phyloP scores from a whole-genome alignment of 139 green algal genomes.

The Dunaliella sp. region DNA sequence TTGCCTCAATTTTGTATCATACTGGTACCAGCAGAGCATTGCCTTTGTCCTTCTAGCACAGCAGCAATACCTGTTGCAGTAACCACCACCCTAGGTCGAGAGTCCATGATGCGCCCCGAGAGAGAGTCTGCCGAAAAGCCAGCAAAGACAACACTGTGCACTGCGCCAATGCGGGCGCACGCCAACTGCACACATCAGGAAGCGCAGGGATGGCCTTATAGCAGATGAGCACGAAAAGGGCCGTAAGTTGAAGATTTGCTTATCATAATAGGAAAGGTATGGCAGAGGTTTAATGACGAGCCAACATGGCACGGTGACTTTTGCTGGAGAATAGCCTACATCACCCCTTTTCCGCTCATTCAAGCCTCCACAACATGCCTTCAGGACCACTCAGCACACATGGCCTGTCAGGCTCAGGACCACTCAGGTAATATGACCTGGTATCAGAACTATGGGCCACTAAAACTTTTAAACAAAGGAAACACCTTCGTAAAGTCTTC shows the following conservation, averaged over 20 bases:
- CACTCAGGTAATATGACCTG: no score
- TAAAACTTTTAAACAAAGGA: no score
- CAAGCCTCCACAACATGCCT: no score
- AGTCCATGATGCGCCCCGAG: slow-evolving; percentile 50
- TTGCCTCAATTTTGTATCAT: no score
- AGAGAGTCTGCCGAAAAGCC: slow-evolving; percentile 91
- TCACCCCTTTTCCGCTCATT: no score
- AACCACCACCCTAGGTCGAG: slow-evolving; percentile 61
- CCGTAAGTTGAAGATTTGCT: neutral
- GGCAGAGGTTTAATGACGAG: neutral
- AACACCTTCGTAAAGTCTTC: no score
- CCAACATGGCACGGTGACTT: neutral
- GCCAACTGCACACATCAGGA: slow-evolving; percentile 79
- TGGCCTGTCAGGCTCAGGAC: no score
- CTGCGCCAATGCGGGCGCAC: slow-evolving; percentile 89
- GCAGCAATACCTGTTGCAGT: slow-evolving; percentile 51
- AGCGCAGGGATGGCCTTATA: neutral
- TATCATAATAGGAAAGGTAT: neutral
- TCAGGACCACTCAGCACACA: no score
- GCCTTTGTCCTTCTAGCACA: no score
- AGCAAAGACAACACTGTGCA: slow-evolving; percentile 94
- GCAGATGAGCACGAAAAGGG: neutral
- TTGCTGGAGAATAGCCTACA: no score
- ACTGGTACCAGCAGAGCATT: no score
- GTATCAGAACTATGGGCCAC: no score